A percentile compares a stretch with the other conserved stretches of the same genome.
Evolutionary conservation across 257 asterid species (phyloP).

Genomic region (Forsythia suspensa): DNA sequence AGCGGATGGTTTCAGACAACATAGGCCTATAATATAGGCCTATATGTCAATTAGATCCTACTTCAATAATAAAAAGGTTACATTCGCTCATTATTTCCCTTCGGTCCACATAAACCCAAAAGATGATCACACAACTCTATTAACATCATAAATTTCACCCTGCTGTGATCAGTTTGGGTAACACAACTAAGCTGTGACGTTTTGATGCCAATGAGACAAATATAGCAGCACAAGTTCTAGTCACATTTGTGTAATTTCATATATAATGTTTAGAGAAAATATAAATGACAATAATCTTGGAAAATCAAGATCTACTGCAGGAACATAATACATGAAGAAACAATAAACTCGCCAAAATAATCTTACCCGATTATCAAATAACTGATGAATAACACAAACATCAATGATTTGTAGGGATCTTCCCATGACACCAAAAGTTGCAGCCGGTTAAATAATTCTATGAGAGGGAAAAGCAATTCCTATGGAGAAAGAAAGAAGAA

Average conservation of each 20-base stretch:
- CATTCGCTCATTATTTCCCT: background rate
- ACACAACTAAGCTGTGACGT: background rate
- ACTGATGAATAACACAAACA: conserved; percentile 59
- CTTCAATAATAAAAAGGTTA: background rate
- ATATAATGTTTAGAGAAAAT: background rate
- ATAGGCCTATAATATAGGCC: background rate
- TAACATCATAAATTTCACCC: background rate
- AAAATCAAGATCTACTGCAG: background rate
- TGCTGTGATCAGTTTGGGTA: background rate
- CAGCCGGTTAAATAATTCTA: conserved; percentile 41
- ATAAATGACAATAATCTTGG: background rate
- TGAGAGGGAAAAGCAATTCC: conserved; percentile 81
- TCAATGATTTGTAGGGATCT: conserved; percentile 66
- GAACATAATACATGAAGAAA: conserved; percentile 6
- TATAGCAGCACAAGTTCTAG: background rate
- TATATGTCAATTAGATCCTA: background rate
- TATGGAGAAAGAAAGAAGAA: conserved; percentile 30
- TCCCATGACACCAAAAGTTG: conserved; percentile 73
- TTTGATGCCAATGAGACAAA: no score
- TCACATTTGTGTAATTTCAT: background rate
- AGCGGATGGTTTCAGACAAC: background rate
- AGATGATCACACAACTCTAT: background rate
- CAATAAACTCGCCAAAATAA: background rate
- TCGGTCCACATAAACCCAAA: background rate
- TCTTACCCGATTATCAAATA: conserved; percentile 58